Conservation (phyloP, 805 yeast genomes). For the Metschnikowia bowlesiae region DNA sequence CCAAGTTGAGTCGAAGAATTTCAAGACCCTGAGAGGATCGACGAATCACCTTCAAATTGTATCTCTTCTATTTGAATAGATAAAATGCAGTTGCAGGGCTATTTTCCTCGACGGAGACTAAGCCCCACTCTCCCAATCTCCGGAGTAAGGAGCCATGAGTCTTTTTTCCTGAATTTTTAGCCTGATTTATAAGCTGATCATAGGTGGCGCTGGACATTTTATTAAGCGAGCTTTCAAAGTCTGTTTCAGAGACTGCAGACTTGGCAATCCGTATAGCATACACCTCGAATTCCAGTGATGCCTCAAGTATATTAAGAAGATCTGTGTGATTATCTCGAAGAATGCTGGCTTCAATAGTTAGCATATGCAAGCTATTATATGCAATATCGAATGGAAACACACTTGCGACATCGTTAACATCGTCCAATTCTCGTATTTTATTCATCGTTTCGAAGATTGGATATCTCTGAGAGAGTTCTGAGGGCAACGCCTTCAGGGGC, state of each 20-base stretch:
- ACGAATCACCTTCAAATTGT: too few relatives aligned
- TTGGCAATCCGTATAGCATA: conserved; percentile 20
- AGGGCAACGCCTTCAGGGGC: background rate
- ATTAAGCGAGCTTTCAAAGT: background rate
- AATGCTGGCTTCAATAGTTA: conserved; percentile 30
- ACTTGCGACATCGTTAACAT: background rate
- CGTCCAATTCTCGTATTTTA: background rate
- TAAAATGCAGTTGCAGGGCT: conserved; percentile 10
- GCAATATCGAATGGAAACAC: conserved; percentile 29
- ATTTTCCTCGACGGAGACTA: conserved; percentile 16
- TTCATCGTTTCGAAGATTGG: background rate
- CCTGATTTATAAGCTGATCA: conserved; percentile 15
- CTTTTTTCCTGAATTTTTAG: conserved; percentile 3
- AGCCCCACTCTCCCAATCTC: conserved; percentile 15
- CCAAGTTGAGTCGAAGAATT: background rate
- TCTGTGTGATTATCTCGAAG: conserved; percentile 21
- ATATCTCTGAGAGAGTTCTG: background rate
- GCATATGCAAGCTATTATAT: conserved; percentile 23
- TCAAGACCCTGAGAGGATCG: too few relatives aligned
- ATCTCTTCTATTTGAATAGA: conserved; percentile 4
- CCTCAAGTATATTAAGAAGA: conserved; percentile 21
- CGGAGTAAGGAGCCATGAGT: conserved; percentile 4
- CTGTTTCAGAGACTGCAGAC: conserved; percentile 3
- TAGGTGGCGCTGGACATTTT: conserved; percentile 4
- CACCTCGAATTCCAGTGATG: conserved; percentile 22